Conservation (phyloP, 2,329 filamentous ascomycete genomes). For the Monosporascus cannonballus region DNA sequence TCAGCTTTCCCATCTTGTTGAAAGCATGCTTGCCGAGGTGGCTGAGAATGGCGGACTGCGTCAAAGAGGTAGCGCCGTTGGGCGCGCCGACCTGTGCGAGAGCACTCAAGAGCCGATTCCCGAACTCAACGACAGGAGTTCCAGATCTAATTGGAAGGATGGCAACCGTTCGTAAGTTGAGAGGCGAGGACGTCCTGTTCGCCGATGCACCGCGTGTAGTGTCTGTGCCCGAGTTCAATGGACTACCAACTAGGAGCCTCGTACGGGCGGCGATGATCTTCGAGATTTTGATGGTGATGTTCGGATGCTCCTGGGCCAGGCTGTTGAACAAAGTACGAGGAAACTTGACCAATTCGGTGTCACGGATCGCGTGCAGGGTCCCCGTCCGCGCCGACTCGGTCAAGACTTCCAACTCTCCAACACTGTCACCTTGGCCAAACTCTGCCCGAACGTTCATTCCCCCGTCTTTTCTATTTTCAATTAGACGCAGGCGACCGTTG, state of each 20-base stretch:
- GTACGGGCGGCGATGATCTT: slow-evolving; percentile 97
- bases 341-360: slow-evolving; percentile 94
- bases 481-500: slow-evolving; percentile 81
- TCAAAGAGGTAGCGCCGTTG: slow-evolving; percentile 86
- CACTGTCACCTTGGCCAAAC: slow-evolving; percentile 94
- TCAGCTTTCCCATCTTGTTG: slow-evolving; percentile 94
- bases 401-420: slow-evolving; percentile 93
- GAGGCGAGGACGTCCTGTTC: slow-evolving; percentile 72
- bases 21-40: slow-evolving; percentile 95
- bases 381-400: slow-evolving; percentile 89
- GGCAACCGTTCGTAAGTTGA: slow-evolving; percentile 89
- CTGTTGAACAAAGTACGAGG: slow-evolving; percentile 96
- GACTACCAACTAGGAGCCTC: slow-evolving; percentile 80
- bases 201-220: slow-evolving; percentile 49
- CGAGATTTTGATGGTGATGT: slow-evolving; percentile 97
- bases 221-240: slow-evolving; percentile 61
- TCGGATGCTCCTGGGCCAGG: slow-evolving; percentile 91
- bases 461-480: slow-evolving; percentile 75
- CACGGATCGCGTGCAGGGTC: slow-evolving; percentile 90
- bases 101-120: slow-evolving; percentile 80
- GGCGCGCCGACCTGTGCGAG: slow-evolving; percentile 82
- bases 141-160: slow-evolving; percentile 86
- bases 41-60: slow-evolving; percentile 88
- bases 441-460: slow-evolving; percentile 84
- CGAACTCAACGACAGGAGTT: slow-evolving; percentile 92